Evolutionary conservation across 805 yeast genomes (phyloP).

Genomic region (Isabelozyma pseudorhagii): DNA sequence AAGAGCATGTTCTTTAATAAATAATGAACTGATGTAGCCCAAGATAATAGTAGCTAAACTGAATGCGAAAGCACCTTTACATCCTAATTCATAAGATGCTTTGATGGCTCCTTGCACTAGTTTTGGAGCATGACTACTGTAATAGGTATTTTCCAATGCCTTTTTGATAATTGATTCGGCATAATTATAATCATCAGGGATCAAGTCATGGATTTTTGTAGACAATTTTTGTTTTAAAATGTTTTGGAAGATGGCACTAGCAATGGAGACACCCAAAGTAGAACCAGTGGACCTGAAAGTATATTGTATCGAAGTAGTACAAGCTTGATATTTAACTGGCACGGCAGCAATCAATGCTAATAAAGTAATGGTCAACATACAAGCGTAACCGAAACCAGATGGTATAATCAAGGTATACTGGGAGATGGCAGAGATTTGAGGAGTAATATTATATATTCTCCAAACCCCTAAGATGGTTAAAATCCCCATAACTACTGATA

Average conservation of each 20-base stretch:
- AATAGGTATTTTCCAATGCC: constrained; percentile 58
- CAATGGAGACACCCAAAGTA: constrained; percentile 73
- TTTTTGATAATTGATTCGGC: constrained; percentile 44
- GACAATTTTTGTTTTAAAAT: constrained; percentile 29
- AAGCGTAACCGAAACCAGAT: constrained; percentile 66
- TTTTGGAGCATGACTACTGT: constrained; percentile 50
- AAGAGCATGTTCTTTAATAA: constrained; percentile 57
- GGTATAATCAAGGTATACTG: constrained; percentile 38
- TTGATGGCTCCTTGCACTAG: constrained; percentile 45
- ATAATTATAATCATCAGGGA: constrained; percentile 28
- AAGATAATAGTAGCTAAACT: constrained; percentile 37
- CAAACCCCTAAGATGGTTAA: constrained; percentile 47
- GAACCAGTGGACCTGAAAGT: constrained; percentile 85
- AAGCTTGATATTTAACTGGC: constrained; percentile 66
- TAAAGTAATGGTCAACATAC: constrained; percentile 66
- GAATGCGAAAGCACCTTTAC: constrained; percentile 53
- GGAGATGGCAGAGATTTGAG: constrained; percentile 11
- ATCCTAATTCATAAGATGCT: constrained; percentile 50
- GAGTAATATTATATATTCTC: constrained; percentile 24
- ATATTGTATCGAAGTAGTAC: constrained; percentile 86
- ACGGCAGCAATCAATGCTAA: constrained; percentile 77
- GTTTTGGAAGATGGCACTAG: constrained; percentile 63
- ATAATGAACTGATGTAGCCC: constrained; percentile 39
- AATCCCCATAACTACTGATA: constrained; percentile 42
- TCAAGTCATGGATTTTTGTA: constrained; percentile 11